phyloP scores from a whole-genome alignment of 108 stramenopile species.

The Skeletonema tropicum region DNA sequence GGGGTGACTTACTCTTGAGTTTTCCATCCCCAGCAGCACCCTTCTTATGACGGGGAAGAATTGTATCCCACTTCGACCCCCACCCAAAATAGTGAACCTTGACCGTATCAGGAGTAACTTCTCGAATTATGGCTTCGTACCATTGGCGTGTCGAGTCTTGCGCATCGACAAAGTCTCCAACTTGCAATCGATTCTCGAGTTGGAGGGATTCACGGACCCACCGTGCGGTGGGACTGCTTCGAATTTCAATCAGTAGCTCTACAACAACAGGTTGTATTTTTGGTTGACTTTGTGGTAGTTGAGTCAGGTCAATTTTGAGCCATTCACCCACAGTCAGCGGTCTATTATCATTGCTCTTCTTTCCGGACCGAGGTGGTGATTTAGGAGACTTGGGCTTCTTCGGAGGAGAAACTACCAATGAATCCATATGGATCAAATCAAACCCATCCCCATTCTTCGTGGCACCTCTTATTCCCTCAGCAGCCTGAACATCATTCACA shows the following conservation, averaged over 20 bases:
- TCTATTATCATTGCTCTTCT: conserved; percentile 7
- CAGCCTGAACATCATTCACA: conserved; percentile 9
- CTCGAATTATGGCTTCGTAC: conserved; percentile 76
- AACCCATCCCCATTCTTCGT: conserved; percentile 64
- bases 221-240: conserved; percentile 39
- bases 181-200: conserved; percentile 64
- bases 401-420: conserved; percentile 3
- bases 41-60: conserved; percentile 45
- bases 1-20: conserved; percentile 18
- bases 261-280: conserved; percentile 13
- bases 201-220: conserved; percentile 68
- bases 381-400: not conserved
- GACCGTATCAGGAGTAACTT: conserved; percentile 60
- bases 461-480: conserved; percentile 27
- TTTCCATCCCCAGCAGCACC: conserved; percentile 16
- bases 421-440: conserved; percentile 60
- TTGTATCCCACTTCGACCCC: conserved; percentile 73
- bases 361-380: conserved; percentile 25
- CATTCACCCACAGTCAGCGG: conserved; percentile 58
- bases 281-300: not conserved
- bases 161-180: conserved; percentile 84
- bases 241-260: conserved; percentile 65
- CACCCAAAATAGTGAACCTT: conserved; percentile 84
- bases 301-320: conserved; percentile 26
- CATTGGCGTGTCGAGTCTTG: conserved; percentile 79